These are phyloP conservation scores for Galerina sulciceps DNA, from an alignment of 768 basidiomycete genomes.

Conservation along the genomic window DNA sequence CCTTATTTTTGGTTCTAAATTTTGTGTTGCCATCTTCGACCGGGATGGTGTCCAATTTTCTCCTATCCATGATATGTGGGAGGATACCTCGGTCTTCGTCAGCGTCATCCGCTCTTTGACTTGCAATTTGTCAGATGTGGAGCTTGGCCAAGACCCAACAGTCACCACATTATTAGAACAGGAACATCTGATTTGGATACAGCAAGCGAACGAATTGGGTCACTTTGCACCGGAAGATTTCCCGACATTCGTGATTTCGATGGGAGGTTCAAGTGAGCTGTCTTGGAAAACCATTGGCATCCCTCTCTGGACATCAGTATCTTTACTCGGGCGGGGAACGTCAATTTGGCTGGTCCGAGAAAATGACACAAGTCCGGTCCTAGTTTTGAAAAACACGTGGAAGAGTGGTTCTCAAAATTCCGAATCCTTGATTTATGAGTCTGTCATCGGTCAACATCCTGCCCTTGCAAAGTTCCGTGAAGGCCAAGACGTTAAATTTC, in stretches of 20 bases:
- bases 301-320: background rate
- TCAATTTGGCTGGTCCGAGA: background rate
- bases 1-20: constrained; percentile 30
- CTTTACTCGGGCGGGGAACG: background rate
- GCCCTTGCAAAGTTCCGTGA: constrained; percentile 20
- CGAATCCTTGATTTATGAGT: background rate
- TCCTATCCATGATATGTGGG: constrained; percentile 24
- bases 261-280: background rate
- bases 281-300: background rate
- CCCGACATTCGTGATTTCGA: background rate
- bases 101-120: constrained; percentile 26
- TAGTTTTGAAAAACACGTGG: background rate
- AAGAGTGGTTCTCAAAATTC: background rate
- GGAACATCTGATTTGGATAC: background rate
- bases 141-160: constrained; percentile 9
- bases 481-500: constrained; percentile 16
- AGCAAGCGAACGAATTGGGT: background rate
- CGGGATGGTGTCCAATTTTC: constrained; percentile 31
- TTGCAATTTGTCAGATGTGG: constrained; percentile 16
- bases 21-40: constrained; percentile 35
- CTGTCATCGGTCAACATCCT: background rate
- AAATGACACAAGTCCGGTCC: background rate
- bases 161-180: background rate
- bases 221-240: background rate
- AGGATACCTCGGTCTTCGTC: constrained; percentile 24